phyloP scores from a whole-genome alignment of 164 flowering plant genomes.

The Taxillus chinensis region DNA sequence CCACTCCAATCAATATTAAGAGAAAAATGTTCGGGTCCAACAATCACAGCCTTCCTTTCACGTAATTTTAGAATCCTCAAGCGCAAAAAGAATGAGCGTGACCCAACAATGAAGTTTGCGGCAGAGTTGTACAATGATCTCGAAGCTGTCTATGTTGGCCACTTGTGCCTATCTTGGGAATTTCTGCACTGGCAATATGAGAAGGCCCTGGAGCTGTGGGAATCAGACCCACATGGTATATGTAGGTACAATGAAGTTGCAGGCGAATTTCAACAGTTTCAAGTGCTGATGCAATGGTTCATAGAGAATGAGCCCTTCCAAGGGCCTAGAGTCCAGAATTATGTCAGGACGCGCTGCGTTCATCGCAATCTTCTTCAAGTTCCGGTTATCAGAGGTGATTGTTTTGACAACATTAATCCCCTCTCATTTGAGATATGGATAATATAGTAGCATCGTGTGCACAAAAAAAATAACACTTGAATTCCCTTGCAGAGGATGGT shows the following conservation, averaged over 20 bases:
- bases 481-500: neutral
- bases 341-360: constrained; percentile 1
- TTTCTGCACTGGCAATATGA: constrained; percentile 6
- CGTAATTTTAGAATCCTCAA: neutral
- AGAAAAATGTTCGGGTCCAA: neutral
- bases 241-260: constrained; percentile 3
- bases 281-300: neutral
- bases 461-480: neutral
- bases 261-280: constrained; percentile 3
- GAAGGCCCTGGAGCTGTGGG: constrained; percentile 5
- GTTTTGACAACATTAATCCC: neutral
- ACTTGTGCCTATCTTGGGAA: constrained; percentile 4
- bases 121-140: neutral
- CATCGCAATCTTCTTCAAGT: constrained; percentile 4
- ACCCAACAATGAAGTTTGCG: neutral
- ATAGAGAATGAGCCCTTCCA: constrained; percentile 2
- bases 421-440: too few relatives aligned
- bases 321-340: constrained; percentile 3
- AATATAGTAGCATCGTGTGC: too few relatives aligned
- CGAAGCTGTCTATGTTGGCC: constrained; percentile 2
- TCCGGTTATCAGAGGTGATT: neutral
- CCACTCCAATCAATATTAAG: neutral
- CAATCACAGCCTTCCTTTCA: neutral
- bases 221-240: neutral
- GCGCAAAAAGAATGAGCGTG: constrained; percentile 1